phyloP scores from a whole-genome alignment of 2,329 filamentous ascomycete species.

The Phialophora verrucosa region DNA sequence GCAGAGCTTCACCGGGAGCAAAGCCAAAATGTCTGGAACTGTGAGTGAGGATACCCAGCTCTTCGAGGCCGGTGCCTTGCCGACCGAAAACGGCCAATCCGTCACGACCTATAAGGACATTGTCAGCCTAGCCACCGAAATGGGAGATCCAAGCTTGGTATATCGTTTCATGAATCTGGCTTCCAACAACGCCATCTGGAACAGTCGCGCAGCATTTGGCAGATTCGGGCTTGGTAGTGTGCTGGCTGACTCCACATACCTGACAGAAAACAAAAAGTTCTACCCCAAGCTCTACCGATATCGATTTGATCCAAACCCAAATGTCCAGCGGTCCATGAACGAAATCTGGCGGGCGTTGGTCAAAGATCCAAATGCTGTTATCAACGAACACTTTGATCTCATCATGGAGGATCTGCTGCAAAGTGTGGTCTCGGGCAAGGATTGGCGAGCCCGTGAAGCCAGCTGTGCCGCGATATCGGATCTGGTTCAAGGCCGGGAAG shows the following conservation, averaged over 20 bases:
- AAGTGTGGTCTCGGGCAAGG: slow-evolving; percentile 78
- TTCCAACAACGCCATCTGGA: slow-evolving; percentile 95
- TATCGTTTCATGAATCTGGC: slow-evolving; percentile 99
- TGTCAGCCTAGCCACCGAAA: slow-evolving; percentile 91
- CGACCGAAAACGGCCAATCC: slow-evolving; percentile 85
- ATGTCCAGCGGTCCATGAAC: slow-evolving; percentile 94
- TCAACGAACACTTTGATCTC: slow-evolving; percentile 81
- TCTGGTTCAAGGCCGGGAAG: slow-evolving; percentile 78
- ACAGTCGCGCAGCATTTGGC: slow-evolving; percentile 93
- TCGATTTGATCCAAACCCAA: slow-evolving; percentile 90
- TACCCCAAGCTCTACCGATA: slow-evolving; percentile 96
- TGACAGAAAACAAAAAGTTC: slow-evolving; percentile 85
- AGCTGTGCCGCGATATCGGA: slow-evolving; percentile 90
- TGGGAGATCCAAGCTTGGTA: slow-evolving; percentile 92
- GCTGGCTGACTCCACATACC: slow-evolving; percentile 78
- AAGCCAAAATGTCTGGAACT: slow-evolving; percentile 71
- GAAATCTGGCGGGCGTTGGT: slow-evolving; percentile 98
- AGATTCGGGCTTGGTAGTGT: slow-evolving; percentile 91
- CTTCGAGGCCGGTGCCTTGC: slow-evolving; percentile 87
- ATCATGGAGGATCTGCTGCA: slow-evolving; percentile 88
- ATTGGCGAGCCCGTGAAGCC: slow-evolving; percentile 92
- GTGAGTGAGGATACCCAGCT: slow-evolving; percentile 90
- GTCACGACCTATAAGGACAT: slow-evolving; percentile 98
- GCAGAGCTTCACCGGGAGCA: slow-evolving; percentile 81
- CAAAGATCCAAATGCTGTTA: slow-evolving; percentile 77